phyloP scores from a whole-genome alignment of 2,329 filamentous ascomycete genomes.

The Exophiala oligosperma region DNA sequence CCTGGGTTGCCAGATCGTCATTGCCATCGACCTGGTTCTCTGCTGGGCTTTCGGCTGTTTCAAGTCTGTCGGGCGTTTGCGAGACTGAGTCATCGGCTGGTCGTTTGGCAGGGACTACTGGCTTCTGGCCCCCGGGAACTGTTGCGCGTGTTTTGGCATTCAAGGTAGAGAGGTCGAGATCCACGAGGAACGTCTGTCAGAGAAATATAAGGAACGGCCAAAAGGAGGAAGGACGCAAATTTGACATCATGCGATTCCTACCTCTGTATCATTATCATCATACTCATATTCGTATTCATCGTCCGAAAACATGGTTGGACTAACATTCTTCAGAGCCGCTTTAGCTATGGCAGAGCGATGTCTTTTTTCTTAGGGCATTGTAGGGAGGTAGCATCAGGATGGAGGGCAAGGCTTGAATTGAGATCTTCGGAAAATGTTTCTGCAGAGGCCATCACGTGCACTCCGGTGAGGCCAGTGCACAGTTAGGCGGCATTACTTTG shows the following conservation, averaged over 20 bases:
- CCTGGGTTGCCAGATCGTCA: constrained; percentile 25
- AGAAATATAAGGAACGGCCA: constrained; percentile 15
- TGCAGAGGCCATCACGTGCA: no score
- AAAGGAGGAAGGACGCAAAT: not conserved
- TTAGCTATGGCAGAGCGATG: no score
- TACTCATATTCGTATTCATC: constrained; percentile 67
- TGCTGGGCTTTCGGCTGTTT: constrained; percentile 4
- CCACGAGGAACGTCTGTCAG: constrained; percentile 57
- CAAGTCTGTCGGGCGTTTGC: constrained; percentile 14
- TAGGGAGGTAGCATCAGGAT: no score
- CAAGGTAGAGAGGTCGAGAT: constrained; percentile 56
- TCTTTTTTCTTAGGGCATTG: no score
- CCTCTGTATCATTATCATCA: constrained; percentile 53
- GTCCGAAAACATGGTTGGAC: constrained; percentile 25
- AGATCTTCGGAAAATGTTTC: no score
- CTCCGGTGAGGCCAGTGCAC: no score
- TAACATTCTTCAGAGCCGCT: not conserved
- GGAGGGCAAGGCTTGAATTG: no score
- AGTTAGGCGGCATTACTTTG: no score
- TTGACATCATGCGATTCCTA: constrained; percentile 31
- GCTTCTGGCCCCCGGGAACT: constrained; percentile 6
- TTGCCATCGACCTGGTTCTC: constrained; percentile 2
- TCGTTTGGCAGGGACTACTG: constrained; percentile 16
- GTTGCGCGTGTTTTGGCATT: constrained; percentile 38
- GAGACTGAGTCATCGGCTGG: constrained; percentile 6